Base-by-base conservation (phyloP, 2,329 filamentous ascomycete genomes). In the Ophiostoma ips region DNA sequence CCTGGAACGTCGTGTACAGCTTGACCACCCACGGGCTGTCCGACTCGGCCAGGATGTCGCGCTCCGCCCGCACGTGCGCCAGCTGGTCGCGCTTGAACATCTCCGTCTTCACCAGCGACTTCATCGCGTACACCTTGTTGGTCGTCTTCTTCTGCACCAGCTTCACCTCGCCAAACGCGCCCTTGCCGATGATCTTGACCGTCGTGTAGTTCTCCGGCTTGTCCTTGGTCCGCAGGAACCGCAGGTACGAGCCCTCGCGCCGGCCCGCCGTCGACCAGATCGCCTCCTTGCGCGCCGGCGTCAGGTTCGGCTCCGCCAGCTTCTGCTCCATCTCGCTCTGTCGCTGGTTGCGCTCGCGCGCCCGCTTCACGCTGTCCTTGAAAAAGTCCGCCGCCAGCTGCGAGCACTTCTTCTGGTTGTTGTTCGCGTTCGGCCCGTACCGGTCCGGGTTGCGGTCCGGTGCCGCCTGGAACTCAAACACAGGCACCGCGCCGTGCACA, bases 81-180 rank as follows among this genome's bases (percentile, higher is more conserved):
- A 98, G 72, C 66, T 98, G 92, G 63, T 98, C 92, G 68, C 95
- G 95, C 71, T 95, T 95, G 72, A 95, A 95, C 92, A 98, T 98
- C 68, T 98, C 92, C 46, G 87, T 88, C 74, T 98, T 98, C 67
- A 98, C 87, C 58, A 98, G 74, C 43, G 90, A 96, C 72, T 98
- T 98, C 73, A 98, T 84, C 53, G 92, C 92, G 61, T 96, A 98
- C 56, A 98, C 89, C 68, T 95, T 95, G 67, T 87, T 87, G 61
- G 96, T 92, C 49, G 86, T 81, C 75, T 89, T 95, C 70, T 94
- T 87, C 70, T 95, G 89, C 52, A 98, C 92, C 55, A 98, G 76
- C 70, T 95, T 94, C 60, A 98, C 92, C 68, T 98, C 92, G 64
- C 92, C 92, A 62, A 98, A 98, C 13, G 92, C 92, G 67, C 92